Percentiles rank a stretch among this genome's conserved stretches.
Evolutionary conservation across 2,329 filamentous ascomycete genomes (phyloP).

Genomic region (Tolypocladium cylindrosporum): DNA sequence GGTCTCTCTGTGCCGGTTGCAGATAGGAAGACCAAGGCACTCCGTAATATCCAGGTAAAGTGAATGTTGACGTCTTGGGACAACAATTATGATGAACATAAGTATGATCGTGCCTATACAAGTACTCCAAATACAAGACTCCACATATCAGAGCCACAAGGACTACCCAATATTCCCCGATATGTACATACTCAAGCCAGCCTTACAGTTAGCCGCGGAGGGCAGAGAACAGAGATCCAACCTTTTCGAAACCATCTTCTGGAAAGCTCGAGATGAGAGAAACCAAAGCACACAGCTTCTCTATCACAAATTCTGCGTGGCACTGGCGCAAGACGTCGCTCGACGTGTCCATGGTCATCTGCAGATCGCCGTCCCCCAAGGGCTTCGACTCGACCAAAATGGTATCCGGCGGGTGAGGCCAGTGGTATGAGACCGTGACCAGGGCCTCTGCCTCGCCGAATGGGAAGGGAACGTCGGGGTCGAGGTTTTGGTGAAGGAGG

Average conservation of each 20-base stretch:
- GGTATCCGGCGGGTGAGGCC: conserved; percentile 5
- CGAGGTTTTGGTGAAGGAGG: conserved; percentile 44
- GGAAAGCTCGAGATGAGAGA: background rate
- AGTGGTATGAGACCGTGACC: conserved; percentile 4
- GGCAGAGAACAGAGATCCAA: background rate
- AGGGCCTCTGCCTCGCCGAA: conserved; percentile 17
- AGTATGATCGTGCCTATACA: no score
- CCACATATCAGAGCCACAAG: background rate
- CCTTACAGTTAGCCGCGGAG: background rate
- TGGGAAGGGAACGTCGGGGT: conserved; percentile 41
- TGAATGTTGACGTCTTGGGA: no score
- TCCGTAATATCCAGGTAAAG: no score
- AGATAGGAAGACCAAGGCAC: no score
- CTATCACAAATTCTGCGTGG: conserved; percentile 2
- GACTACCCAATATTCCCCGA: background rate
- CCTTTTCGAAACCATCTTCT: background rate
- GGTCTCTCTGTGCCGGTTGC: no score
- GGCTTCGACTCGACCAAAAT: conserved; percentile 5
- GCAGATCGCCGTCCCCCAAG: background rate
- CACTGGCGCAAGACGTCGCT: background rate
- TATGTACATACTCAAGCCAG: background rate
- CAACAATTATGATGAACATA: no score
- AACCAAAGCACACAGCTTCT: background rate
- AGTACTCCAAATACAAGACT: background rate
- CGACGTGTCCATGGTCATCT: conserved; percentile 4